Conservation (phyloP, 2,329 filamentous ascomycete genomes). For the Pseudogymnoascus sp. region DNA sequence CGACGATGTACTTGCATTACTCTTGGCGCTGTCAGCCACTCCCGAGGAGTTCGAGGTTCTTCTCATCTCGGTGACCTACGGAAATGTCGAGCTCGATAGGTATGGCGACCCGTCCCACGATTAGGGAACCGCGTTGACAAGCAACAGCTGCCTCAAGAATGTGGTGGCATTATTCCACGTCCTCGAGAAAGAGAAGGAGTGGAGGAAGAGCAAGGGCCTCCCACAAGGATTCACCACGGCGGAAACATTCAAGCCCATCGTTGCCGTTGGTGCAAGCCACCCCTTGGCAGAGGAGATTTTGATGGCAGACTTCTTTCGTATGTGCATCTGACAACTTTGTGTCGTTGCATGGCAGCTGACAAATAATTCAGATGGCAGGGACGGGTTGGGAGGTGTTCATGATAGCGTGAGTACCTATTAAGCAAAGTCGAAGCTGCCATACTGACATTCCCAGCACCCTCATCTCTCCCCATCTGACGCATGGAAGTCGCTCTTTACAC, state of each 20-base stretch:
- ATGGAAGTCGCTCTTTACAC: conserved; percentile 62
- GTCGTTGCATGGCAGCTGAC: conserved; percentile 11
- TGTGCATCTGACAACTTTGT: conserved; percentile 26
- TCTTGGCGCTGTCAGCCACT: conserved; percentile 74
- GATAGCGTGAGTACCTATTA: conserved; percentile 36
- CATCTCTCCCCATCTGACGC: conserved; percentile 66
- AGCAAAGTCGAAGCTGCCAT: neutral
- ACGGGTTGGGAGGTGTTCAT: conserved; percentile 72
- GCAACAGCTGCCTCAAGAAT: conserved; percentile 70
- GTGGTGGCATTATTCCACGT: conserved; percentile 86
- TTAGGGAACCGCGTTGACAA: conserved; percentile 6
- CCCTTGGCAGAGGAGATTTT: conserved; percentile 77
- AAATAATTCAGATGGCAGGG: conserved; percentile 52
- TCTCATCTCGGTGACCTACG: conserved; percentile 84
- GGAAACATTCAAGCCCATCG: conserved; percentile 65
- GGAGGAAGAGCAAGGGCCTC: conserved; percentile 63
- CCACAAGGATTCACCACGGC: conserved; percentile 66
- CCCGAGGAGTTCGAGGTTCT: conserved; percentile 79
- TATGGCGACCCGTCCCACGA: conserved; percentile 30
- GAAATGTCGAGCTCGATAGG: conserved; percentile 84
- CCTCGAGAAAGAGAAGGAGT: conserved; percentile 78
- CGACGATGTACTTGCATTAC: conserved; percentile 83
- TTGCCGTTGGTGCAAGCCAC: conserved; percentile 80
- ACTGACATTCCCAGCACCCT: conserved; percentile 46
- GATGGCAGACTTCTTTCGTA: conserved; percentile 82